These are phyloP conservation scores for Corinectria fuckeliana DNA, from an alignment of 2,329 filamentous ascomycete species.

Conservation along the genomic window DNA sequence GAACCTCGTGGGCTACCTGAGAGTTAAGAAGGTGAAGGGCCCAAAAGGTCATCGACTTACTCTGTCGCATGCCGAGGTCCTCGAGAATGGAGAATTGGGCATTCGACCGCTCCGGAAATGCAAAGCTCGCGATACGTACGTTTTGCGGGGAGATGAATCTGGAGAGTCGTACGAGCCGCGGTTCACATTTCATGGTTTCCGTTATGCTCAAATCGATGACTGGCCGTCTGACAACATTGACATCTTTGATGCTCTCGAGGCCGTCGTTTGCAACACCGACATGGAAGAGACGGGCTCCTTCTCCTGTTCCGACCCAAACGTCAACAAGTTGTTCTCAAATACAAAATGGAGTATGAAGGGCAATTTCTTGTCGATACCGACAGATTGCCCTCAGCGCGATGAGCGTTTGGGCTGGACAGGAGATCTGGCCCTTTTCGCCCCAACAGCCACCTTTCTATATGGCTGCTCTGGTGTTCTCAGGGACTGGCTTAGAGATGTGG, in stretches of 20 bases:
- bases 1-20: conserved; percentile 60
- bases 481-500: conserved; percentile 36
- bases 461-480: conserved; percentile 56
- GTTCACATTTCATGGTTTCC: conserved; percentile 63
- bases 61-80: conserved; percentile 61
- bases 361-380: conserved; percentile 64
- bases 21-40: conserved; percentile 45
- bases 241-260: conserved; percentile 32
- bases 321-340: conserved; percentile 63
- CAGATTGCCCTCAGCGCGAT: conserved; percentile 64
- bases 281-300: conserved; percentile 59
- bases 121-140: conserved; percentile 24
- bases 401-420: conserved; percentile 63
- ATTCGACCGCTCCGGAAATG: conserved; percentile 31
- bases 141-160: conserved; percentile 18
- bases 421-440: conserved; percentile 56
- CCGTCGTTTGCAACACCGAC: conserved; percentile 57
- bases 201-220: conserved; percentile 56
- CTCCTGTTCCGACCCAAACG: conserved; percentile 55
- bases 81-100: conserved; percentile 55
- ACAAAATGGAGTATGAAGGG: conserved; percentile 63
- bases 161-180: conserved; percentile 49
- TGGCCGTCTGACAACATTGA: conserved; percentile 45
- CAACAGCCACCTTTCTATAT: conserved; percentile 60
- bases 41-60: conserved; percentile 49